These are phyloP conservation scores for Haplographium delicatum DNA, from an alignment of 495 filamentous ascomycete species.

Conservation along the genomic window DNA sequence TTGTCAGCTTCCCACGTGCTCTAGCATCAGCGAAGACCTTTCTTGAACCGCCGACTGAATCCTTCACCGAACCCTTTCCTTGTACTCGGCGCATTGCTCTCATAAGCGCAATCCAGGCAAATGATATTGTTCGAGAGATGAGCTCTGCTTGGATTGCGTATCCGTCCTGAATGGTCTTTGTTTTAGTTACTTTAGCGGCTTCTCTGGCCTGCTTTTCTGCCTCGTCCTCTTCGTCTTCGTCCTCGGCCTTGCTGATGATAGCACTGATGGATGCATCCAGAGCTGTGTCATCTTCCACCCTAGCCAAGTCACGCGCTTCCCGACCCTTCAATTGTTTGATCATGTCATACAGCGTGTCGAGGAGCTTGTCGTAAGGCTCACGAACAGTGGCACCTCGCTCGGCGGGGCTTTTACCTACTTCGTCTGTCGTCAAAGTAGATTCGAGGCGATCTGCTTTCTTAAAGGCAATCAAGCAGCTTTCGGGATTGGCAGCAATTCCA, in stretches of 20 bases:
- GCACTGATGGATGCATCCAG: constrained; percentile 30
- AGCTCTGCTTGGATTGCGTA: constrained; percentile 64
- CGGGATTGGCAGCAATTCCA: constrained; percentile 84
- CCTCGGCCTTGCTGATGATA: constrained; percentile 46
- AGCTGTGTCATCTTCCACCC: constrained; percentile 56
- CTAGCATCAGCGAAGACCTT: constrained; percentile 84
- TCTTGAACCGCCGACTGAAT: constrained; percentile 67
- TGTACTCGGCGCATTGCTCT: constrained; percentile 90
- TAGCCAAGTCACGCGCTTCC: constrained; percentile 64
- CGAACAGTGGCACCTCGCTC: constrained; percentile 68
- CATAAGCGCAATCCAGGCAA: constrained; percentile 91
- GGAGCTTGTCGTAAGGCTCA: constrained; percentile 74
- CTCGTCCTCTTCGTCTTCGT: constrained; percentile 58
- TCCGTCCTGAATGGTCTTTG: constrained; percentile 65
- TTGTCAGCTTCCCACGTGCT: constrained; percentile 76
- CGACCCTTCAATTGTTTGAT: constrained; percentile 66
- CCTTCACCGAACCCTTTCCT: constrained; percentile 65
- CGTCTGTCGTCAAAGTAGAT: constrained; percentile 58
- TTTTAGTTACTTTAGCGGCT: constrained; percentile 54
- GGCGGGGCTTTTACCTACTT: constrained; percentile 62
- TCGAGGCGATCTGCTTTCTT: constrained; percentile 86
- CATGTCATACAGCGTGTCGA: constrained; percentile 79
- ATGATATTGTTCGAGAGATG: constrained; percentile 74
- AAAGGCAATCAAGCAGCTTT: constrained; percentile 84
- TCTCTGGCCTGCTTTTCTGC: constrained; percentile 50